Base-by-base conservation (phyloP, 2,329 filamentous ascomycete species). In the Septoria linicola region DNA sequence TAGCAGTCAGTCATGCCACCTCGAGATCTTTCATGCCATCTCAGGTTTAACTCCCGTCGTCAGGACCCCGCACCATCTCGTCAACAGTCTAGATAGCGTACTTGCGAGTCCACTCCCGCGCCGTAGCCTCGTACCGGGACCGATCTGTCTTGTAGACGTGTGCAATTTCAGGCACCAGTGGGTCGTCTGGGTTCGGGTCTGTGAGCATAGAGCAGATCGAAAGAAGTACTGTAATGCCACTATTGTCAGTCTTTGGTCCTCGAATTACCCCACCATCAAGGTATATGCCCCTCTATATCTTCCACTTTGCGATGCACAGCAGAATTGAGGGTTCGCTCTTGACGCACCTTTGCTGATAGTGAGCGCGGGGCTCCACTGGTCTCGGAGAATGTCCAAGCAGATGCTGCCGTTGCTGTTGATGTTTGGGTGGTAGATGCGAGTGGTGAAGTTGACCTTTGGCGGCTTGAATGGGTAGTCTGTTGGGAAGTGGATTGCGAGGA, bases 381-480 rank as follows among this genome's bases (percentile, higher is more conserved):
- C 93, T 79, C 93, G 85, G 70, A 99, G 80, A 70, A 99, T 99
- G 70, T 99, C 93, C 72, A 99, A 78, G 75, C 93, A 99, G 76
- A 99, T 99, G 76, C 91, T 96, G 75, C 93, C 93, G 74, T 97
- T 97, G 64, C 89, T 95, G 84, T 99, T 99, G 89, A 99, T 99
- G 79, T 99, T 99, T 68, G 93, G 93, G 79, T 99, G 93, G 75
- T 99, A 99, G 80, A 99, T 97, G 71, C 92, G 88, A 61, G 93
- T 99, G 66, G 90, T 97, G 83, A 99, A 99, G 87, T 96, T 96
- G 76, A 99, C 91, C 84, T 99, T 99, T 65, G 93, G 93, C 59
- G 93, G 93, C 87, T 99, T 99, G 83, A 99, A 99, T 35, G 93
- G 93, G 77, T 99, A 99, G 81, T 99, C 93, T 81, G 93, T 99